A percentile compares a stretch with the other conserved stretches of the same genome.
These are phyloP conservation scores for Euphorbia peplus DNA, from an alignment of 345 rosid genomes.

Conservation along the genomic window DNA sequence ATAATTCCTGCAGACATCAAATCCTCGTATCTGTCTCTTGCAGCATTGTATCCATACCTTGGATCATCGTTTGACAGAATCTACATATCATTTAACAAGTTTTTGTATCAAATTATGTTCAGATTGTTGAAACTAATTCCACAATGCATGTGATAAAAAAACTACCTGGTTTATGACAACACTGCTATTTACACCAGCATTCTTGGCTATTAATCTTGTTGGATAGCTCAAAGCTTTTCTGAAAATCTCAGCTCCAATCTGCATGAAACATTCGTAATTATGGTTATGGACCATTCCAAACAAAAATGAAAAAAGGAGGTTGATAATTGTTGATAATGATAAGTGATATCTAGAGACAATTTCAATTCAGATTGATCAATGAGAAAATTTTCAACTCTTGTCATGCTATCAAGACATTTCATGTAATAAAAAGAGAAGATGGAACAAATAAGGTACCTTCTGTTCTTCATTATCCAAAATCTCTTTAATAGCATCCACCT, in stretches of 20 bases:
- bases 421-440: neutral
- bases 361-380: conserved; percentile 1
- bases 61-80: conserved; percentile 48
- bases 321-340: neutral
- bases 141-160: neutral
- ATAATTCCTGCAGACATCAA: conserved; percentile 72
- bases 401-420: neutral
- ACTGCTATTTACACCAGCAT: conserved; percentile 78
- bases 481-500: conserved; percentile 65
- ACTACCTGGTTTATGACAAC: conserved; percentile 69
- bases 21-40: conserved; percentile 69
- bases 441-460: conserved; percentile 40
- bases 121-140: neutral
- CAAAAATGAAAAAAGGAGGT: neutral
- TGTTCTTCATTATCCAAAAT: conserved; percentile 72
- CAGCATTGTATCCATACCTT: conserved; percentile 84
- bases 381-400: neutral
- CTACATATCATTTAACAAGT: conserved; percentile 34
- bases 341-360: neutral
- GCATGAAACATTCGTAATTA: conserved; percentile 15
- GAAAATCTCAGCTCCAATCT: conserved; percentile 94
- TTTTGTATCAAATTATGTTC: conserved; percentile 6
- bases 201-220: conserved; percentile 68
- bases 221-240: conserved; percentile 82
- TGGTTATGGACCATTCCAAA: neutral